Evolutionary conservation across 257 asterid species (phyloP).

Genomic region (Nemophila menziesii): DNA sequence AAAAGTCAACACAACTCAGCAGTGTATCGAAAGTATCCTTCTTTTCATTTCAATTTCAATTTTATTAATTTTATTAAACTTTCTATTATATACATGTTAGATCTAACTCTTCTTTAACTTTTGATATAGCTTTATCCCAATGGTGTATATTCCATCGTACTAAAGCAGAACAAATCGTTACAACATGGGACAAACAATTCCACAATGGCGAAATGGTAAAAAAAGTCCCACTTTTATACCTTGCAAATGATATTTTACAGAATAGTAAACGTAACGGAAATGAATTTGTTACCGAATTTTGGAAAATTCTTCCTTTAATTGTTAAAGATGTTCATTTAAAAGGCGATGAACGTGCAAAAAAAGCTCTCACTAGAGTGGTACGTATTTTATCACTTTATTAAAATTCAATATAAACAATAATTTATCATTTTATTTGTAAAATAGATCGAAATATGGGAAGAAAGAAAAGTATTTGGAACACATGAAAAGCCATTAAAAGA

Average conservation of each 20-base stretch:
- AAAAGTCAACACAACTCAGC: slow-evolving; percentile 80
- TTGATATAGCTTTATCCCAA: slow-evolving; percentile 61
- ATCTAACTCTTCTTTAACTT: slow-evolving; percentile 28
- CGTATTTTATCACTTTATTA: slow-evolving; percentile 14
- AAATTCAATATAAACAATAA: too few relatives aligned
- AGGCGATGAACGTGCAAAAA: slow-evolving; percentile 71
- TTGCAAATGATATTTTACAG: slow-evolving; percentile 87
- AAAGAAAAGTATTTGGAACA: slow-evolving; percentile 83
- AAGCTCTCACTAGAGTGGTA: slow-evolving; percentile 78
- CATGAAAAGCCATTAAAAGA: slow-evolving; percentile 55
- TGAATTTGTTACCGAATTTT: slow-evolving; percentile 77
- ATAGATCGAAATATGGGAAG: slow-evolving; percentile 88
- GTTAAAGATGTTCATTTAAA: slow-evolving; percentile 50
- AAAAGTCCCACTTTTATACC: slow-evolving; percentile 82
- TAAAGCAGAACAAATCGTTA: slow-evolving; percentile 72
- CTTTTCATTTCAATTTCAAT: slow-evolving; percentile 4
- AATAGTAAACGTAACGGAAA: slow-evolving; percentile 91
- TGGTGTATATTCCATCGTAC: slow-evolving; percentile 96
- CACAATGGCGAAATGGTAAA: slow-evolving; percentile 48
- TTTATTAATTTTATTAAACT: too few relatives aligned
- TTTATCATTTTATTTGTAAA: slow-evolving; percentile 7
- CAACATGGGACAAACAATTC: slow-evolving; percentile 89
- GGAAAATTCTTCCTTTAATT: slow-evolving; percentile 94
- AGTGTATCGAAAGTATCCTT: slow-evolving; percentile 89
- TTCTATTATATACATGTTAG: background rate